phyloP scores from a whole-genome alignment of 2,329 filamentous ascomycete species.

The Hymenoscyphus fraxineus region DNA sequence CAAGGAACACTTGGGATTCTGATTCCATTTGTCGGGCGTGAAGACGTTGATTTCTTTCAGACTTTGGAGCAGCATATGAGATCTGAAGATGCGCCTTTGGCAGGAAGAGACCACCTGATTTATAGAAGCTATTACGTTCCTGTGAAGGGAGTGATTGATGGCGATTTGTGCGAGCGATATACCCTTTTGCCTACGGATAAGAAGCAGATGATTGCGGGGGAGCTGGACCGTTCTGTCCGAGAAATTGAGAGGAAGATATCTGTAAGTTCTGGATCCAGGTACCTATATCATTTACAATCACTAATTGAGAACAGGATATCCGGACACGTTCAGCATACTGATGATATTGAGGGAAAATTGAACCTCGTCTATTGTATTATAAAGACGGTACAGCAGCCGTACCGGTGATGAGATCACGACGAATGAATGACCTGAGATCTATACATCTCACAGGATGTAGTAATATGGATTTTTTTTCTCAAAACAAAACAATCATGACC shows the following conservation, averaged over 20 bases:
- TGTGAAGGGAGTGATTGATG: conserved; percentile 94
- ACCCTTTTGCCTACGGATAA: conserved; percentile 78
- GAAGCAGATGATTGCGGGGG: conserved; percentile 91
- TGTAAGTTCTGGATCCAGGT: conserved; percentile 38
- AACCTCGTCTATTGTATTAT: conserved; percentile 25
- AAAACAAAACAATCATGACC: conserved; percentile 13
- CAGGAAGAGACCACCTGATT: conserved; percentile 90
- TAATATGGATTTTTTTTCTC: background rate
- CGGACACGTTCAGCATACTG: conserved; percentile 52
- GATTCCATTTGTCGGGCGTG: conserved; percentile 84
- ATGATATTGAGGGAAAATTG: conserved; percentile 15
- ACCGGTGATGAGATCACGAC: conserved; percentile 15
- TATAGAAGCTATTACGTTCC: conserved; percentile 95
- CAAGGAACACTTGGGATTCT: conserved; percentile 93
- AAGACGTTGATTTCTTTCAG: conserved; percentile 98
- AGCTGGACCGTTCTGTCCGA: conserved; percentile 83
- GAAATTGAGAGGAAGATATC: conserved; percentile 97
- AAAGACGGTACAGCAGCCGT: conserved; percentile 16
- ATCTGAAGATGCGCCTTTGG: conserved; percentile 79
- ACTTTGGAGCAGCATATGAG: conserved; percentile 85
- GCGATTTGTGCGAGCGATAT: conserved; percentile 92
- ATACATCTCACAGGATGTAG: conserved; percentile 1
- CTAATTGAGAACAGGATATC: conserved; percentile 45
- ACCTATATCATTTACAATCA: background rate
- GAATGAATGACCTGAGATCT: conserved; percentile 20